A percentile compares a stretch with the other conserved stretches of the same genome.
phyloP scores from a whole-genome alignment of 495 filamentous ascomycete genomes.

The Penicillium roqueforti region DNA sequence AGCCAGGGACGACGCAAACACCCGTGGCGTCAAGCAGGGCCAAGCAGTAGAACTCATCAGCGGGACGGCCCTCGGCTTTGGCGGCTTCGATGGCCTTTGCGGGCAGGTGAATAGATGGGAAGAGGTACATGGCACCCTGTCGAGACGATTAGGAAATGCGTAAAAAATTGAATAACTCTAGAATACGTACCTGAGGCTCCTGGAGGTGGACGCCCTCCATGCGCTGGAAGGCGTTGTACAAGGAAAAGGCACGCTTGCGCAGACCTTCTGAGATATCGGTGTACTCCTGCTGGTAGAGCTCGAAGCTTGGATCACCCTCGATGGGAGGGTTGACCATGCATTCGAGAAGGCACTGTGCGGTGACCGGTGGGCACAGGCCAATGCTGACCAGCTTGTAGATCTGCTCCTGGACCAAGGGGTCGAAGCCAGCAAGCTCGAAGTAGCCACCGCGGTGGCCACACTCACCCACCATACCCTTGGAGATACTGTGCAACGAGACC shows the following conservation, averaged over 20 bases:
- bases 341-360: slow-evolving; percentile 93
- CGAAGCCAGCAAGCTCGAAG: slow-evolving; percentile 90
- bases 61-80: slow-evolving; percentile 61
- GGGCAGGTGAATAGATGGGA: slow-evolving; percentile 84
- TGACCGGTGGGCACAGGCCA: slow-evolving; percentile 88
- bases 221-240: slow-evolving; percentile 82
- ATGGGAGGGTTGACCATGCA: slow-evolving; percentile 93
- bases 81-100: slow-evolving; percentile 70
- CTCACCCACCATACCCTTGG: slow-evolving; percentile 98
- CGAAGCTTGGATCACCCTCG: slow-evolving; percentile 73
- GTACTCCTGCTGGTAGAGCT: slow-evolving; percentile 80
- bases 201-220: slow-evolving; percentile 96
- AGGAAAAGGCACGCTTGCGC: slow-evolving; percentile 69
- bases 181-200: slow-evolving; percentile 55
- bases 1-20: slow-evolving; percentile 90
- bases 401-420: slow-evolving; percentile 78
- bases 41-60: slow-evolving; percentile 94
- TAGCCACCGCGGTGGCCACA: slow-evolving; percentile 96
- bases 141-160: slow-evolving; percentile 5
- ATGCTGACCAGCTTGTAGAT: slow-evolving; percentile 99
- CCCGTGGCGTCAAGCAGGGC: slow-evolving; percentile 88
- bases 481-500: slow-evolving; percentile 77
- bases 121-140: slow-evolving; percentile 95
- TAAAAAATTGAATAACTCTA: not conserved
- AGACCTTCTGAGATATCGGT: slow-evolving; percentile 71